Percentiles rank a stretch among this genome's conserved stretches.
Evolutionary conservation across 2,329 filamentous ascomycete species (phyloP).

Genomic region (Colletotrichum orchidophilum): DNA sequence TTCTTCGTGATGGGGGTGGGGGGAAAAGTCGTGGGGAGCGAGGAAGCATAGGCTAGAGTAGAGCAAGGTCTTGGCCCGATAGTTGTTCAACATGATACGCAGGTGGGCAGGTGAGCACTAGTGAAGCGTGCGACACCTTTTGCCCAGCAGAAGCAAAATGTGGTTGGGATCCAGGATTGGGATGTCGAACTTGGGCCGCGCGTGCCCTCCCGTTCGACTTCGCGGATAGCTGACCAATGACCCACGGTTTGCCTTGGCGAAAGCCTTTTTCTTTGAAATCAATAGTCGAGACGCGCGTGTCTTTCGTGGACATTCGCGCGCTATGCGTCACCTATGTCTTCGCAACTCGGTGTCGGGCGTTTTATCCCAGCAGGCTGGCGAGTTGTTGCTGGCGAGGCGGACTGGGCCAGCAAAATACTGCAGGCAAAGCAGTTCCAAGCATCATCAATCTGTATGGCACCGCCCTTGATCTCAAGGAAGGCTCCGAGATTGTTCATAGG

Average conservation of each 20-base stretch:
- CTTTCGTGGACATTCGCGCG: not conserved
- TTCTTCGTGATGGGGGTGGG: not conserved
- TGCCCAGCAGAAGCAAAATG: not conserved
- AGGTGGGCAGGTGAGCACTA: not conserved
- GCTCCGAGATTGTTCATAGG: not conserved
- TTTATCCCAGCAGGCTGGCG: not conserved
- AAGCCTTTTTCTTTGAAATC: not conserved
- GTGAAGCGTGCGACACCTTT: not conserved
- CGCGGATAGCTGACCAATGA: slow-evolving; percentile 5
- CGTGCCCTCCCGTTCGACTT: not conserved
- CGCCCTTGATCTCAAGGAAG: not conserved
- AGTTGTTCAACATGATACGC: not conserved
- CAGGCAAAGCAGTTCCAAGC: not conserved
- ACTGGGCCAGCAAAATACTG: not conserved
- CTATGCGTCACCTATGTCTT: not conserved
- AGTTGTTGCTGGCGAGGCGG: not conserved
- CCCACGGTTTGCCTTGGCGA: not conserved
- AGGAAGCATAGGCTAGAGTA: not conserved
- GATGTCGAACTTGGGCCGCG: not conserved
- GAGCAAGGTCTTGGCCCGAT: not conserved
- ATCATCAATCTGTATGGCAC: not conserved
- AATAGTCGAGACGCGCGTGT: slow-evolving; percentile 12
- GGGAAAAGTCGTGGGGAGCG: not conserved
- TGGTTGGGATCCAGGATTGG: not conserved
- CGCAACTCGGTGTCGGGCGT: not conserved